Evolutionary conservation across 495 filamentous ascomycete genomes (phyloP).

Genomic region (Penicillium turbatum): DNA sequence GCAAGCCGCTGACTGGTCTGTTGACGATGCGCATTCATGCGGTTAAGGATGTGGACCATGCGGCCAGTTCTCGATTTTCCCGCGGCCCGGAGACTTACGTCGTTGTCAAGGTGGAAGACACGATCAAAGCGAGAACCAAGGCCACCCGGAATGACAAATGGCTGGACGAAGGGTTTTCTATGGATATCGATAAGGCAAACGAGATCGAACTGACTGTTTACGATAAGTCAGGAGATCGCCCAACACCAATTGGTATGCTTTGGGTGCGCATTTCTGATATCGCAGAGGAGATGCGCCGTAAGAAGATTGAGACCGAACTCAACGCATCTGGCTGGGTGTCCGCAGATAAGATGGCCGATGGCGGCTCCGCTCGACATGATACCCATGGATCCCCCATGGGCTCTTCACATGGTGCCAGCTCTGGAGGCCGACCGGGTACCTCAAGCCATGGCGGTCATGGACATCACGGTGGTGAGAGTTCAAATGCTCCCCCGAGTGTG

Average conservation of each 20-base stretch:
- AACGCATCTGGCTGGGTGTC: slow-evolving; percentile 93
- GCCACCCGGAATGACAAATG: slow-evolving; percentile 82
- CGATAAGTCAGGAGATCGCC: slow-evolving; percentile 83
- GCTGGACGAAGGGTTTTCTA: slow-evolving; percentile 82
- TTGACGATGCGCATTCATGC: slow-evolving; percentile 80
- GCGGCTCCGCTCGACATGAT: slow-evolving; percentile 36
- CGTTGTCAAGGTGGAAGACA: slow-evolving; percentile 93
- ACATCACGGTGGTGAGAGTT: slow-evolving; percentile 22
- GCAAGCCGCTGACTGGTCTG: slow-evolving; percentile 88
- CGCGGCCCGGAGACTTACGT: slow-evolving; percentile 92
- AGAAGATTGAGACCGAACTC: slow-evolving; percentile 93
- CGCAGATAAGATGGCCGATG: slow-evolving; percentile 81
- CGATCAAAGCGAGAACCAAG: slow-evolving; percentile 82
- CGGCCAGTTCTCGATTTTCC: slow-evolving; percentile 77
- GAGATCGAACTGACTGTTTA: slow-evolving; percentile 98
- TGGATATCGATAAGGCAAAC: slow-evolving; percentile 96
- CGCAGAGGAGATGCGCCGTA: slow-evolving; percentile 92
- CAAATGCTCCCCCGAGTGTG: slow-evolving; percentile 46
- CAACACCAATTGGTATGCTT: slow-evolving; percentile 87
- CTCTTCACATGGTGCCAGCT: slow-evolving; percentile 27
- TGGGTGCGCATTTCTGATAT: slow-evolving; percentile 98
- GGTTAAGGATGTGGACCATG: slow-evolving; percentile 93
- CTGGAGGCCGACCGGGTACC: slow-evolving; percentile 24
- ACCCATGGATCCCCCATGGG: slow-evolving; percentile 42
- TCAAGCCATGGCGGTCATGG: slow-evolving; percentile 15